Percentiles rank a stretch among this genome's conserved stretches.
Conservation (phyloP, 2,329 filamentous ascomycete species). For the Aspergillus ruber region DNA sequence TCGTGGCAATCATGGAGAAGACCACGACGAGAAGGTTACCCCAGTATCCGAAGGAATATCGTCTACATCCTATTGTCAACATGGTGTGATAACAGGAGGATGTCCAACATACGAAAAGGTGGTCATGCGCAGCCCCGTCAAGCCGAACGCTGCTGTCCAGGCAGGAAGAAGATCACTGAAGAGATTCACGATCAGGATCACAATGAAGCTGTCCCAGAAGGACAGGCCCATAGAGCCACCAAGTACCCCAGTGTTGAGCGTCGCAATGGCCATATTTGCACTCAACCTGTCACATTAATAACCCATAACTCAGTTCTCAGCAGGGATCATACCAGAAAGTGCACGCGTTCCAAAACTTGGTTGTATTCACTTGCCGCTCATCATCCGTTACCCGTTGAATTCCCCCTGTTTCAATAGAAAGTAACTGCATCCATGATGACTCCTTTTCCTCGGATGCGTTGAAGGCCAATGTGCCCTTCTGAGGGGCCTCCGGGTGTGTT, state of each 20-base stretch:
- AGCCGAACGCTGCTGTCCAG: conserved; percentile 26
- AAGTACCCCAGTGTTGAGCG: conserved; percentile 27
- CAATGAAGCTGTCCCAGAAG: conserved; percentile 34
- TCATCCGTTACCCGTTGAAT: conserved; percentile 18
- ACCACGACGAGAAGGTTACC: conserved; percentile 31
- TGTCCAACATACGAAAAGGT: conserved; percentile 22
- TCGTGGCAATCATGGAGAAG: conserved; percentile 33
- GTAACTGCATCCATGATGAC: conserved; percentile 10
- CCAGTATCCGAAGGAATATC: conserved; percentile 36
- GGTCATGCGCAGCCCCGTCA: conserved; percentile 32
- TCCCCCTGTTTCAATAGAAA: conserved; percentile 17
- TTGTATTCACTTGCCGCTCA: conserved; percentile 15
- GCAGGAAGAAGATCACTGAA: conserved; percentile 23
- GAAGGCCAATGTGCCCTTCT: not conserved
- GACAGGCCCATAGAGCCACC: conserved; percentile 26
- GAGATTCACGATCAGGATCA: conserved; percentile 30
- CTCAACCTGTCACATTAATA: conserved; percentile 23
- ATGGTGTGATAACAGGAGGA: not conserved
- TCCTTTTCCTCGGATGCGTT: not conserved
- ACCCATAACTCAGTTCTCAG: not conserved
- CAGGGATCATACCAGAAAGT: conserved; percentile 6
- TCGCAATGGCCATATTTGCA: conserved; percentile 34
- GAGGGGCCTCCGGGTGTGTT: not conserved
- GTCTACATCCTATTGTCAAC: conserved; percentile 6
- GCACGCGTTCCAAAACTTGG: conserved; percentile 20